Evolutionary conservation across 2,329 filamentous ascomycete species (phyloP).

Genomic region (Zarea fungicola): DNA sequence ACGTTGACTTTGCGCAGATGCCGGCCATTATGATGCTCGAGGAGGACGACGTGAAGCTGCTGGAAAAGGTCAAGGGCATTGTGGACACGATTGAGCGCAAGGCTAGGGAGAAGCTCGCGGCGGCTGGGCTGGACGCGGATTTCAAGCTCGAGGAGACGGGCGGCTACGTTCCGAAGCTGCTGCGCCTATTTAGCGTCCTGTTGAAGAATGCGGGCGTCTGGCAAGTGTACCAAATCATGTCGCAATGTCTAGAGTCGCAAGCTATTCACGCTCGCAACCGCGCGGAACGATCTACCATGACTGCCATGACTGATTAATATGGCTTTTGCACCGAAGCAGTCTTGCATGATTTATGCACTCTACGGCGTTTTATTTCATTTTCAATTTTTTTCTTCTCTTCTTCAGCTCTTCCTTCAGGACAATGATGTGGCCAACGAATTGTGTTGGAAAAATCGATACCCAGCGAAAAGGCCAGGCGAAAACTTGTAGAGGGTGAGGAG

Average conservation of each 20-base stretch:
- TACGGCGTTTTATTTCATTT: too few species aligned
- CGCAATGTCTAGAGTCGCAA: constrained; percentile 50
- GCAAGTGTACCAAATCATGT: constrained; percentile 61
- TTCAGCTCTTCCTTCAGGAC: too few species aligned
- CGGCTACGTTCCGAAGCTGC: constrained; percentile 78
- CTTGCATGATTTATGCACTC: too few species aligned
- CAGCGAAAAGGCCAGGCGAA: too few species aligned
- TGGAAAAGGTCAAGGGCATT: constrained; percentile 78
- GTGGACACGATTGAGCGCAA: constrained; percentile 73
- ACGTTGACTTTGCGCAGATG: constrained; percentile 72
- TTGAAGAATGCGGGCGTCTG: constrained; percentile 86
- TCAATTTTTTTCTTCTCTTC: too few species aligned
- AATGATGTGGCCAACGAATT: too few species aligned
- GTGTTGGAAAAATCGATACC: too few species aligned
- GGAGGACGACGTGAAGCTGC: constrained; percentile 81
- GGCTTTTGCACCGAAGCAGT: too few species aligned
- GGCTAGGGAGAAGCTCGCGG: constrained; percentile 53
- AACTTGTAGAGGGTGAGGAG: too few species aligned
- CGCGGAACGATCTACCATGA: constrained; percentile 1
- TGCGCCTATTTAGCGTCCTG: constrained; percentile 80
- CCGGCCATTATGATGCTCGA: constrained; percentile 87
- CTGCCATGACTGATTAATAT: constrained; percentile 4
- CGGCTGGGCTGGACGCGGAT: constrained; percentile 48
- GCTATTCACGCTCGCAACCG: constrained; percentile 24
- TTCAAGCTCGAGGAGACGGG: constrained; percentile 55